Base-by-base conservation (phyloP, 768 basidiomycete genomes). In the Leucocoprinus sp. region DNA sequence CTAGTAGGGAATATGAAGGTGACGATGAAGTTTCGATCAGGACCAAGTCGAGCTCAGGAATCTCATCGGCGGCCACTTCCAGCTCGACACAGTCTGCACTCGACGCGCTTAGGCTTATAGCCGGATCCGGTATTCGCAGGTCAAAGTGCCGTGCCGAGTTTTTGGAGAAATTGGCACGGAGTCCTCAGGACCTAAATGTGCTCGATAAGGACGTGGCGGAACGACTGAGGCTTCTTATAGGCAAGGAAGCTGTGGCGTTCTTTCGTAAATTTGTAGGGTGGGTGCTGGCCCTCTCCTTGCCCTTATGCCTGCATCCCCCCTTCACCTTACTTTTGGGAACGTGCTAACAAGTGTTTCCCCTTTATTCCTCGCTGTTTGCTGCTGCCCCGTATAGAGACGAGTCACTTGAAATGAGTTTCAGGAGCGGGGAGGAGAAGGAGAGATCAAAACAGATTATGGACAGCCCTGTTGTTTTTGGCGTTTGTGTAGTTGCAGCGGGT, bases 61-160 rank as follows among this genome's bases (percentile, higher is more conserved):
- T 42, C 26, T 45, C 45, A 2, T 51, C 53, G 15, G 23, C 37
- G 31, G 31, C 9, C 17, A 39, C 37, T 11, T 11, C 33, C 38
- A 37, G 36, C 42, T 45, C 53, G 21, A 42, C 19, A 2, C 29
- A 41, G 42, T 46, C 31, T 11, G 31, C 37, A 37, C 18, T 57
- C 23, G 65, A 65, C 21, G 55, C 58, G 18, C 58, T 69, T 37
- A 56, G 57, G 27, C 57, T 52, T 35, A 57, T 65, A 54, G 55
- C 66, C 28, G 66, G 66, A 43, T 62, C 62, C 42, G 56, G 64
- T 38, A 63, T 66, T 28, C 68, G 70, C 41, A 68, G 67, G 31
- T 67, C 65, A 17, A 60, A 61, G 44, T 75, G 72, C 50, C 52
- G 65, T 8, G 68, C 71, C 14, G 73, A 71, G 52, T 75, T 70